Base-by-base conservation (phyloP, 768 basidiomycete species). In the Suillus americanus region DNA sequence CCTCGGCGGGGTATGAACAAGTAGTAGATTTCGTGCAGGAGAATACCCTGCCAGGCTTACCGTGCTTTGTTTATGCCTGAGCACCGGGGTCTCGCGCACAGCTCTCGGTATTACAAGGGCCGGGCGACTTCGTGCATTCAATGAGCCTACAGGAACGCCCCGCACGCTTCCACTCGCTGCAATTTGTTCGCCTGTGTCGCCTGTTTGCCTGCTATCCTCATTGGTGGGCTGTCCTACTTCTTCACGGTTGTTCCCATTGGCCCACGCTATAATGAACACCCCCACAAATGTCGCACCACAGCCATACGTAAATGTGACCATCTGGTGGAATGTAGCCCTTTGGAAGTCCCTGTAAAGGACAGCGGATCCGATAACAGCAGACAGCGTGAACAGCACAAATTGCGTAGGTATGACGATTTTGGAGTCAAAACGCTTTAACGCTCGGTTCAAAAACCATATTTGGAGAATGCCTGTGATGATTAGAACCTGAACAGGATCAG, bases 331-430 rank as follows among this genome's bases (percentile, higher is more conserved):
- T 12, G 85, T 84, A 14, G 92, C 88, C 65, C 85, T 86, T 68
- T 86, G 83, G 79, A 99, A 99, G 75, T 99, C 97, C 30, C 93
- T 91, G 73, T 97, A 99, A 1, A 99, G 83, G 18, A 99, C 89
- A 2, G 93, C 94, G 5, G 94, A 96, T 33, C 96, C 97, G 62
- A 92, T 80, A 69, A 99, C 96, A 5, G 94, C 94, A 5, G 93
- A 94, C 41, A 99, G 81, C 30, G 93, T 96, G 80, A 99, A 99
- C 63, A 95, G 83, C 37, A 97, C 94, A 74, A 97, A 99, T 80
- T 98, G 96, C 16, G 89, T 89, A 5, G 96, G 97, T 67, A 99
- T 94, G 30, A 98, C 96, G 61, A 89, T 91, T 79, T 97, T 97
- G 76, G 92, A 89, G 72, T 97, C 94, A 74, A 98, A 99, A 25